Evolutionary conservation across 129 eudicot species (phyloP).

Genomic region (Artemisia annua): DNA sequence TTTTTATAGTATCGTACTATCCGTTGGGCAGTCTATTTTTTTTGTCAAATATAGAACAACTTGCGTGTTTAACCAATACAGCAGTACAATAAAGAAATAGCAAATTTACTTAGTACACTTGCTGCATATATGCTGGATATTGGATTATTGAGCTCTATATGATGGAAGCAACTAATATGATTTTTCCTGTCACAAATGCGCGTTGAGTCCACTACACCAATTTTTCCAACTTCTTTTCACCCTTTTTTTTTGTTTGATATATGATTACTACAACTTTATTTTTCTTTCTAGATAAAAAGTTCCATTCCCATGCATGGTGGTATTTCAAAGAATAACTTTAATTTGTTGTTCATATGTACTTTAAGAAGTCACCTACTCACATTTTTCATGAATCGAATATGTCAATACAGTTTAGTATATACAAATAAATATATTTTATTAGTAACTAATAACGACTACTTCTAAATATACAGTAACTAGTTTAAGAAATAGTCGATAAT

Average conservation of each 20-base stretch:
- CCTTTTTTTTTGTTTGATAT: neutral
- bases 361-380: neutral
- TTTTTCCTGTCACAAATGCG: constrained; percentile 10
- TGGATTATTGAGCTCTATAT: no score
- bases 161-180: neutral
- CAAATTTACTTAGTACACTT: no score
- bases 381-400: neutral
- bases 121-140: no score
- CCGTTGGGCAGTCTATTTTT: no score
- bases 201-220: constrained; percentile 20
- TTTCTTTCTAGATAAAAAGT: constrained; percentile 9
- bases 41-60: no score
- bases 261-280: neutral
- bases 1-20: no score
- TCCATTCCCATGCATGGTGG: constrained; percentile 18
- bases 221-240: constrained; percentile 4
- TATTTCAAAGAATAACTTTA: neutral
- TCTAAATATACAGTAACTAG: no score
- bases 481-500: neutral
- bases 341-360: neutral
- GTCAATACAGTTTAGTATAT: neutral
- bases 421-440: no score
- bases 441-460: no score
- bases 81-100: no score
- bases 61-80: no score